Percentiles rank a stretch among this genome's conserved stretches.
phyloP scores from a whole-genome alignment of 768 basidiomycete genomes.

The Floccularia luteovirens region DNA sequence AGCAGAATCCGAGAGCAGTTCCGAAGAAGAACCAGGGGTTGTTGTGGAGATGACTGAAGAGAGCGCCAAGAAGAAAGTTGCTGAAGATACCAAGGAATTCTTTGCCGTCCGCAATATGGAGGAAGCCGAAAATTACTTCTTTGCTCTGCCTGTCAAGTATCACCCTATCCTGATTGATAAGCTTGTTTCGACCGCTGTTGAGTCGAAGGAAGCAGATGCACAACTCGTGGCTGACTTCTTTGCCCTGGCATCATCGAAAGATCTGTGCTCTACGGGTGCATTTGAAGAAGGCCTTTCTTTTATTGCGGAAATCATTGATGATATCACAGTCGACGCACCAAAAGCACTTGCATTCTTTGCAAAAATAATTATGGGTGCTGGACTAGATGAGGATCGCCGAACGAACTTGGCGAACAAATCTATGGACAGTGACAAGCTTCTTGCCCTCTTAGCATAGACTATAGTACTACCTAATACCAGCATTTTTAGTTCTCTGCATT shows the following conservation, averaged over 20 bases:
- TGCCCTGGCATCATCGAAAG: constrained; percentile 49
- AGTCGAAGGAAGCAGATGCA: constrained; percentile 78
- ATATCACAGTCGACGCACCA: constrained; percentile 86
- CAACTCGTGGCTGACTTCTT: constrained; percentile 75
- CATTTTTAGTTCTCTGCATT: constrained; percentile 14
- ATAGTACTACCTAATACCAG: constrained; percentile 14
- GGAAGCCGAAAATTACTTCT: constrained; percentile 86
- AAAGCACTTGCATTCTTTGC: constrained; percentile 75
- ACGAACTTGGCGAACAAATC: constrained; percentile 55
- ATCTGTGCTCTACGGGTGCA: constrained; percentile 44
- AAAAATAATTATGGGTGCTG: constrained; percentile 63
- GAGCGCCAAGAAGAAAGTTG: constrained; percentile 68
- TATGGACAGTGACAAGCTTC: constrained; percentile 50
- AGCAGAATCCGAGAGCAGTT: constrained; percentile 42
- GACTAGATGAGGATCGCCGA: constrained; percentile 54
- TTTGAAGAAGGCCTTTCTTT: constrained; percentile 73
- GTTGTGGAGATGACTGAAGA: constrained; percentile 51
- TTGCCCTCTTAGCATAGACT: constrained; percentile 50
- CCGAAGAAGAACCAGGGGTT: constrained; percentile 37
- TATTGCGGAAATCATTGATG: constrained; percentile 74
- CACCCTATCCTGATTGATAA: constrained; percentile 66
- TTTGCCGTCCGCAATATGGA: constrained; percentile 77
- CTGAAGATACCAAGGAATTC: constrained; percentile 81
- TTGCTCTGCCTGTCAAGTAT: constrained; percentile 56
- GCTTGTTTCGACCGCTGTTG: constrained; percentile 65